Evolutionary conservation across 1,284 basidiomycete species (phyloP).

Genomic region (Hortiboletus rubellus): DNA sequence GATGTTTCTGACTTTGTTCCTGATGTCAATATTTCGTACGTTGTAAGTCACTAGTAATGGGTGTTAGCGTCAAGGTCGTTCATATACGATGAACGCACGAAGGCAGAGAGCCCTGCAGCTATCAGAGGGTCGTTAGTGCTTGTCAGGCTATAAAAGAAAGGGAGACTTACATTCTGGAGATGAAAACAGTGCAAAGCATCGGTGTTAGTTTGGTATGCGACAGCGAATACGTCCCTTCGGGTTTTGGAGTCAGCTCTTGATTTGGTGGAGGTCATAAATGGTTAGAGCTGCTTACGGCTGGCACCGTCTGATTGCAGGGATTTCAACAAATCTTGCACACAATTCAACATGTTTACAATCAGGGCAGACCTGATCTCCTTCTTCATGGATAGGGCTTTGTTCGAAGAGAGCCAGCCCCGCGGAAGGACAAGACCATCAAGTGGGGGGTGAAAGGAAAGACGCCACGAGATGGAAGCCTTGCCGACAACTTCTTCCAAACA

Average conservation of each 20-base stretch:
- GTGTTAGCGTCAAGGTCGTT: too few species aligned
- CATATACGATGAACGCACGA: conserved; percentile 17
- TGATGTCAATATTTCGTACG: not conserved
- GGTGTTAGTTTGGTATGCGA: conserved; percentile 24
- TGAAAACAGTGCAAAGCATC: conserved; percentile 24
- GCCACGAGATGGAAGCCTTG: conserved; percentile 38
- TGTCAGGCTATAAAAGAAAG: not conserved
- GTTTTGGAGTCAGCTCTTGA: not conserved
- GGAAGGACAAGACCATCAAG: conserved; percentile 50
- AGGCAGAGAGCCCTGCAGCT: conserved; percentile 31
- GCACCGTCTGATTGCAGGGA: conserved; percentile 13
- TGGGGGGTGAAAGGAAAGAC: conserved; percentile 18
- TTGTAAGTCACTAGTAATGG: conserved; percentile 24
- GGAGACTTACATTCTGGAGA: conserved; percentile 27
- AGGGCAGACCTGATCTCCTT: conserved; percentile 16
- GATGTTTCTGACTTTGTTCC: conserved; percentile 16
- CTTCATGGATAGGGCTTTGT: conserved; percentile 28
- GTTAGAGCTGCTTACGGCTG: conserved; percentile 9
- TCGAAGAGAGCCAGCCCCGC: conserved; percentile 44
- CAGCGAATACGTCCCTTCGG: conserved; percentile 18
- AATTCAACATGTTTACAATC: conserved; percentile 8
- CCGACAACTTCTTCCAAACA: conserved; percentile 45
- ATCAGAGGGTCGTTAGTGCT: conserved; percentile 3
- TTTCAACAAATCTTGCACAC: conserved; percentile 16
- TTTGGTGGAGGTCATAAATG: too few species aligned